Conservation (phyloP, 2,329 filamentous ascomycete species). For the Clonostachys solani region DNA sequence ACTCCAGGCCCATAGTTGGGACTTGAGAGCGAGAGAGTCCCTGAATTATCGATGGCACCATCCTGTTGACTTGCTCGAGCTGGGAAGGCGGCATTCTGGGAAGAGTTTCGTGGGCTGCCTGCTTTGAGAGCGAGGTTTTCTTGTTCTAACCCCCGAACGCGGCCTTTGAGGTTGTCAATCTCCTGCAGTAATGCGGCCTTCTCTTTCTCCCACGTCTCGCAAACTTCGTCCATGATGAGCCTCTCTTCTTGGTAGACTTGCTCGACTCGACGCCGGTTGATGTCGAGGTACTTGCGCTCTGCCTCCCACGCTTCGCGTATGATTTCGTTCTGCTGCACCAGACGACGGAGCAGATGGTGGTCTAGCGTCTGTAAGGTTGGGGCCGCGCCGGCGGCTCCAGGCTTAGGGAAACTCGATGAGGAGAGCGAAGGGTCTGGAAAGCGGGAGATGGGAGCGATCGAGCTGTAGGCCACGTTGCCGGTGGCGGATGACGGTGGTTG, state of each 20-base stretch:
- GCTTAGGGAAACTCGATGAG: not conserved
- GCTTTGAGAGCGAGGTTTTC: conserved; percentile 27
- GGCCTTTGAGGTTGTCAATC: conserved; percentile 33
- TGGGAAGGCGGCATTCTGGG: not conserved
- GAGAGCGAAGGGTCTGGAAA: no score
- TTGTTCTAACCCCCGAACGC: conserved; percentile 25
- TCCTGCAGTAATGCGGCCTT: conserved; percentile 33
- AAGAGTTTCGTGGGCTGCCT: conserved; percentile 16
- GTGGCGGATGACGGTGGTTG: no score
- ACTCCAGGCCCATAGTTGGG: not conserved
- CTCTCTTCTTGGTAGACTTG: conserved; percentile 53
- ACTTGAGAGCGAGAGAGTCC: not conserved
- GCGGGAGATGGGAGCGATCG: no score
- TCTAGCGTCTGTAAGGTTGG: not conserved
- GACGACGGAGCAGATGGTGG: conserved; percentile 28
- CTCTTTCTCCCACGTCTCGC: conserved; percentile 39
- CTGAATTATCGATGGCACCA: not conserved
- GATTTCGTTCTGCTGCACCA: conserved; percentile 34
- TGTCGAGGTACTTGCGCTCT: conserved; percentile 49
- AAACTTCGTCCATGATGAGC: conserved; percentile 47
- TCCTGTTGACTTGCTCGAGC: not conserved
- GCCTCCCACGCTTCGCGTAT: conserved; percentile 48
- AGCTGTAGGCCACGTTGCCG: no score
- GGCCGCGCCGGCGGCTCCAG: not conserved
- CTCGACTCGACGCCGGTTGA: conserved; percentile 46